A percentile compares a stretch with the other conserved stretches of the same genome.
These are phyloP conservation scores for Magnolia officinalis DNA, from an alignment of 164 flowering plant genomes.

Conservation along the genomic window DNA sequence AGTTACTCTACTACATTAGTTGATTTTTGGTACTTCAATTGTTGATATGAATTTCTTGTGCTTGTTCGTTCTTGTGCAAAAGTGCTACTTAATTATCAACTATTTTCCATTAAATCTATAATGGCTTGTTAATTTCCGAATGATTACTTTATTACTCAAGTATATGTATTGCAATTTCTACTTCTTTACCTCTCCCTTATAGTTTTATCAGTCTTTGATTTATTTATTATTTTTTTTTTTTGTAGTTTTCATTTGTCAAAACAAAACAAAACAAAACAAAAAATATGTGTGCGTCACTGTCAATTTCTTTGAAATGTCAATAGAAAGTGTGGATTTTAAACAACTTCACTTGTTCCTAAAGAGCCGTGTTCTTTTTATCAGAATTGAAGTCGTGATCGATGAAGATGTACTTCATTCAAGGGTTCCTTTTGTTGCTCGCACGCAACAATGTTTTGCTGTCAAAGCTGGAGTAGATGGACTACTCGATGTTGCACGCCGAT, in stretches of 20 bases:
- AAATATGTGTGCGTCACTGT: not conserved
- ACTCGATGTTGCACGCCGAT: constrained; percentile 84
- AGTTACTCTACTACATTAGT: not conserved
- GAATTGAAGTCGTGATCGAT: constrained; percentile 88
- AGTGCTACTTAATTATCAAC: not conserved
- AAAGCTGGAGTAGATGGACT: constrained; percentile 99
- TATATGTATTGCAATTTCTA: too few relatives aligned
- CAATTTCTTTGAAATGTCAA: not conserved
- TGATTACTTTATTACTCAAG: not conserved
- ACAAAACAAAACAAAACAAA: too few relatives aligned
- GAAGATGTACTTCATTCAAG: constrained; percentile 96
- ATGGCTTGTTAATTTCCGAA: not conserved
- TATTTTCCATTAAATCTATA: not conserved
- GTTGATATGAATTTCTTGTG: not conserved
- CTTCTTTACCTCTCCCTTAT: not conserved
- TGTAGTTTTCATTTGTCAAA: not conserved
- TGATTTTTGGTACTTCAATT: not conserved
- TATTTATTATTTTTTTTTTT: too few relatives aligned
- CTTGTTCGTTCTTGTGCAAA: not conserved
- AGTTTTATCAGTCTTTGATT: not conserved
- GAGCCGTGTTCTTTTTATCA: constrained; percentile 23
- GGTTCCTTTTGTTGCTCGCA: constrained; percentile 95
- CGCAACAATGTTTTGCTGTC: constrained; percentile 98
- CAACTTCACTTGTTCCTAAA: not conserved
- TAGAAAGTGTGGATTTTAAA: not conserved